These are phyloP conservation scores for Rhodotorula kratochvilovae DNA, from an alignment of 768 basidiomycete species.

Conservation along the genomic window DNA sequence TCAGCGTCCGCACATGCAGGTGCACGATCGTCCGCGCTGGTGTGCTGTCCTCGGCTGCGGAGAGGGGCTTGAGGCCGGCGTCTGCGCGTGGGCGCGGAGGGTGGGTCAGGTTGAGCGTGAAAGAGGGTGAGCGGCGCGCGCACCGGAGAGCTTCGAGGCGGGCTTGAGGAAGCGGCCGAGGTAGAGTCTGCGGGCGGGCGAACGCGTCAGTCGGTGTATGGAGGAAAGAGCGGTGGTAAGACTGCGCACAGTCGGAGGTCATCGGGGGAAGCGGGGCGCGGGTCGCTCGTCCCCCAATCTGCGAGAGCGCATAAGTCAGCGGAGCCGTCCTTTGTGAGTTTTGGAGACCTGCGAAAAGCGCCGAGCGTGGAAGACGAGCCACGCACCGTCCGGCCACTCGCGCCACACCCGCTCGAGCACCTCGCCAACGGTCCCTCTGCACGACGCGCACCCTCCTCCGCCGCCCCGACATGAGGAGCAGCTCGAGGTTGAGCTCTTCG, in stretches of 20 bases:
- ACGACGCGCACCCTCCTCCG: not conserved
- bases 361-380: too few relatives aligned
- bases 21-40: conserved; percentile 9
- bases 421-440: not conserved
- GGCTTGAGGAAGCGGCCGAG: conserved; percentile 19
- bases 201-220: too few relatives aligned
- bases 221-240: not conserved
- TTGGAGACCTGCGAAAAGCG: too few relatives aligned
- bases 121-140: not conserved
- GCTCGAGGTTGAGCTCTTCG: conserved; percentile 4
- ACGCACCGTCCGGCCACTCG: conserved; percentile 15
- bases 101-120: not conserved
- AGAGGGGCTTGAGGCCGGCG: too few relatives aligned
- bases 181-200: not conserved
- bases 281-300: conserved; percentile 9
- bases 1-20: conserved; percentile 11
- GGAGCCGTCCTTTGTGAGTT: too few relatives aligned
- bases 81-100: too few relatives aligned
- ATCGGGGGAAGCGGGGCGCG: not conserved
- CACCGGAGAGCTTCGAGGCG: not conserved
- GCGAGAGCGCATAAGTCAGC: too few relatives aligned
- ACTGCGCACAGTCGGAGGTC: conserved; percentile 8
- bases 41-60: not conserved
- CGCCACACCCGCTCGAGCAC: not conserved
- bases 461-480: conserved; percentile 3